phyloP scores from a whole-genome alignment of 805 yeast genomes.

The Clavispora fructus region DNA sequence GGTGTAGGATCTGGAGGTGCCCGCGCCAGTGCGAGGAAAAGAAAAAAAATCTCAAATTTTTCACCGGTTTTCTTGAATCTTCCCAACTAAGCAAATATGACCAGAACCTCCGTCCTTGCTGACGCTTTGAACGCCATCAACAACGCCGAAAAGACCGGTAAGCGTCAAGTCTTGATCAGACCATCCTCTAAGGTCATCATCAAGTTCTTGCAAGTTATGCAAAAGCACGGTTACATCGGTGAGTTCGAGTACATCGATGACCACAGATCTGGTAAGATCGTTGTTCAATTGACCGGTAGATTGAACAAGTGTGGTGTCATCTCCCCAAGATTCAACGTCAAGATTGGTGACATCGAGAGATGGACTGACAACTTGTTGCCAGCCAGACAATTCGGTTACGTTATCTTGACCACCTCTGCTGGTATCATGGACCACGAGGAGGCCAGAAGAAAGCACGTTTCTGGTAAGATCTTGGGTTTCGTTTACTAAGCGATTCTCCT shows the following conservation, averaged over 20 bases:
- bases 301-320: constrained; percentile 43
- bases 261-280: constrained; percentile 98
- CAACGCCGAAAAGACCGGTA: constrained; percentile 99
- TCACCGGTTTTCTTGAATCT: constrained; percentile 1
- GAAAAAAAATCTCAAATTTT: background rate
- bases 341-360: constrained; percentile 20
- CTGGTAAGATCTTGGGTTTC: constrained; percentile 24
- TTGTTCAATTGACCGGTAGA: constrained; percentile 95
- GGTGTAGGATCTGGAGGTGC: background rate
- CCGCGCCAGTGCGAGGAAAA: background rate
- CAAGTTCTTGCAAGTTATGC: constrained; percentile 95
- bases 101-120: constrained; percentile 97
- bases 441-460: constrained; percentile 25
- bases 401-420: constrained; percentile 24
- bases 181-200: constrained; percentile 98
- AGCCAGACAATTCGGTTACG: constrained; percentile 24
- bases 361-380: constrained; percentile 28
- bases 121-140: constrained; percentile 97
- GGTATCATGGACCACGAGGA: constrained; percentile 27
- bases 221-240: constrained; percentile 97
- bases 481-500: constrained; percentile 14
- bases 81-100: constrained; percentile 45
- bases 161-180: constrained; percentile 97
- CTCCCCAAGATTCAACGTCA: constrained; percentile 24
- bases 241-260: constrained; percentile 98